These are phyloP conservation scores for Corchorus capsularis DNA, from an alignment of 345 rosid species.

Conservation along the genomic window DNA sequence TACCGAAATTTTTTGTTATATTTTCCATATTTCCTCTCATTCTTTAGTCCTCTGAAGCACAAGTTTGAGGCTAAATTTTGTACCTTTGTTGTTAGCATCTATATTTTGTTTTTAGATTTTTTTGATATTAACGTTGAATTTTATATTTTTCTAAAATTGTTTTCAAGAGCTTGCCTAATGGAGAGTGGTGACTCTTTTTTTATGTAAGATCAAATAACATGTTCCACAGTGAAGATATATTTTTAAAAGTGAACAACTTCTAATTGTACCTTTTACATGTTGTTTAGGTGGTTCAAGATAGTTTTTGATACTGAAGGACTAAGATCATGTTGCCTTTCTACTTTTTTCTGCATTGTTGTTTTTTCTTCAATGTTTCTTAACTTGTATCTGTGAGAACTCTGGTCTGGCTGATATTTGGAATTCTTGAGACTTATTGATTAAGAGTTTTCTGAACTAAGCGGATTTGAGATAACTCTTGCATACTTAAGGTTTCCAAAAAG, in stretches of 20 bases:
- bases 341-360: background rate
- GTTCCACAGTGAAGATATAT: background rate
- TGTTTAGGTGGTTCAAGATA: slow-evolving; percentile 1
- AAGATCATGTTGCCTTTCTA: background rate
- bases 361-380: background rate
- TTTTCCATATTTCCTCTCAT: background rate
- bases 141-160: slow-evolving; percentile 3
- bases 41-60: background rate
- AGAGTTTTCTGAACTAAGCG: background rate
- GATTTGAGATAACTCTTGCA: background rate
- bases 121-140: background rate
- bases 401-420: background rate
- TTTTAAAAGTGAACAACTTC: background rate
- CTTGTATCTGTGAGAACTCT: background rate
- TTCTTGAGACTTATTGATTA: background rate
- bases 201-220: background rate
- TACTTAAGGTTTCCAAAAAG: background rate
- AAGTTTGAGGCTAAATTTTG: background rate
- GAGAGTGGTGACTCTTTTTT: background rate
- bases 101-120: background rate
- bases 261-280: background rate
- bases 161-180: background rate
- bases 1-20: background rate
- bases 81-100: background rate
- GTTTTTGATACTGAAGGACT: background rate